Evolutionary conservation across 2,329 filamentous ascomycete genomes (phyloP), one percentile per base, ranked within the genome.

Genomic region (Claviceps sp.): DNA sequence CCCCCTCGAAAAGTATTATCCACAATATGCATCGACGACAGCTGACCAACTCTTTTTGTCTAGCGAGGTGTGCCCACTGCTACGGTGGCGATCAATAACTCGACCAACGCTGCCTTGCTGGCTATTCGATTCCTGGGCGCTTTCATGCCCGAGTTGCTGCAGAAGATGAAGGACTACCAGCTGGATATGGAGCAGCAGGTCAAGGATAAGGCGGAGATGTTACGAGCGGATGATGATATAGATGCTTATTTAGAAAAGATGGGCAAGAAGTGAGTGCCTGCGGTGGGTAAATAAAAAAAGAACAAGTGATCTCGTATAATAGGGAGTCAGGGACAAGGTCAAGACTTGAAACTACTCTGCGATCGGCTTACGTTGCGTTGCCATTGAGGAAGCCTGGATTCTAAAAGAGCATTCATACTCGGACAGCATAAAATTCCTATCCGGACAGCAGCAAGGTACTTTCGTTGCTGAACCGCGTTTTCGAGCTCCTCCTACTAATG

Each of bases 51-150:
- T 22, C 6, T 14, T n/a, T n/a, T n/a, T 11, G 5, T 37, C 48
- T 55, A 68, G 64, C 68, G 77, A 60, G 85, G 85, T 13, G 78
- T 83, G 48, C 86, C 86, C 9, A 82, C 83, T 14, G 85, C 85
- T 5, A 88, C 85, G 0, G 84, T 90, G 3, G 85, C 80, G 11
- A 88, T 89, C 65, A 87, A 88, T 66, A 89, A 89, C 68, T 85
- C 82, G 23, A 84, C 84, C 51, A 90, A 89, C 60, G 86, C 86
- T 0, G 85, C 80, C 0, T 71, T 88, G 17, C 68, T 88, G n/a
- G 85, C 85, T 0, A 76, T 83, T 20, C 72, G 83, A 17, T 84
- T 88, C 37, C 64, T 89, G 3, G 83, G 82, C 3, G 66, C 77
- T 3, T 72, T 69, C 39, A 76, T 83, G 52, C 67, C 69, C 14